Conservation (phyloP, 2,329 filamentous ascomycete species). For the Curvularia verruculosa region DNA sequence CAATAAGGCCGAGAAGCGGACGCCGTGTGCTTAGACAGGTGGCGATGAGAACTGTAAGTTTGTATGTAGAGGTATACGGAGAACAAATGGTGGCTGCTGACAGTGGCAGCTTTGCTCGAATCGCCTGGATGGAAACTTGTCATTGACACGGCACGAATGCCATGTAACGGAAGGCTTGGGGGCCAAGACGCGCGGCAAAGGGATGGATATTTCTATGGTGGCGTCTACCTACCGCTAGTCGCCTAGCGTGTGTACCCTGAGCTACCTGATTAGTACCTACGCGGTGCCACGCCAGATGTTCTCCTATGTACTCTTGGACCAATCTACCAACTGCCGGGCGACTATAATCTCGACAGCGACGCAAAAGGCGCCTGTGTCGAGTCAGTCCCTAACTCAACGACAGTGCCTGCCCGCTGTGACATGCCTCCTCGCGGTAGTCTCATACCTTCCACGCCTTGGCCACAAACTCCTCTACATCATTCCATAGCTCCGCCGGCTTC, state of each 20-base stretch:
- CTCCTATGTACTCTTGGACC: background rate
- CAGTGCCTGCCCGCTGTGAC: background rate
- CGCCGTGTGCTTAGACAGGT: background rate
- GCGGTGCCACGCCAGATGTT: background rate
- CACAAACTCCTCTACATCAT: conserved; percentile 56
- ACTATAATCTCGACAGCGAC: conserved; percentile 8
- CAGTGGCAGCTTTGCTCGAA: background rate
- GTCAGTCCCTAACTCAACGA: conserved; percentile 2
- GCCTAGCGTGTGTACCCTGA: background rate
- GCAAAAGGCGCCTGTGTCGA: background rate
- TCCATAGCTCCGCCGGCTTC: conserved; percentile 50
- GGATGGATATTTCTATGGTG: background rate
- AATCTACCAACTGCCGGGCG: background rate
- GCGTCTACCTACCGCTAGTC: background rate
- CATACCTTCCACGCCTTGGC: conserved; percentile 45
- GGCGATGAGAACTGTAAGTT: no score
- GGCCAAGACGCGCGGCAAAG: background rate
- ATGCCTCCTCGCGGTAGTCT: background rate
- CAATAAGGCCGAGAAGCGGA: conserved; percentile 8
- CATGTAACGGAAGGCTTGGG: background rate
- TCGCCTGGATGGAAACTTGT: background rate
- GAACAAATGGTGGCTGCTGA: background rate
- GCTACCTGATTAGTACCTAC: background rate
- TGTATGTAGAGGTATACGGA: background rate
- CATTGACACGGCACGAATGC: background rate